Evolutionary conservation across 1,284 basidiomycete genomes (phyloP), one percentile per base, ranked within the genome.

Genomic region (Cryptococcus jaspeensis): DNA sequence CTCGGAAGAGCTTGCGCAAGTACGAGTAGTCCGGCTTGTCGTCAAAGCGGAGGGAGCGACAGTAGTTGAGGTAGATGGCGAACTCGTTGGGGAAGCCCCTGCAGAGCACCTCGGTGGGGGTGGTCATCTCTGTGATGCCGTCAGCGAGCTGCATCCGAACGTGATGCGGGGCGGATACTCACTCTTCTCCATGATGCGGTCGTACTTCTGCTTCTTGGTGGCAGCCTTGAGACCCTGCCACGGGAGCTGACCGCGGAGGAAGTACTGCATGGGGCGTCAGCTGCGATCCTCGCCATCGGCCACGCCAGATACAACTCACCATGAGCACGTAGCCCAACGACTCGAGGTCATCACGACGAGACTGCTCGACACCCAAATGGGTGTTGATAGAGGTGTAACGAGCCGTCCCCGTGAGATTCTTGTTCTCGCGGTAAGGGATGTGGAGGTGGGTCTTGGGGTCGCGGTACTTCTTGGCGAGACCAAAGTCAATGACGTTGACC

Each of bases 381-480:
- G 95, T 99, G 82, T 99, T 99, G 83, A 99, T 98, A 28, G 93
- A 97, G 1, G 95, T 99, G 84, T 99, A 99, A 56, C 95, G 90
- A 61, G 95, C 96, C 23, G 96, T 99, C 63, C 96, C 96, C 1
- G 95, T 99, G 69, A 99, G 80, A 78, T 98, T 99, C 89, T 99
- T 98, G 85, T 99, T 98, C 86, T 99, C 96, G 71, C 95, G 85
- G 84, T 99, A 99, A 3, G 95, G 95, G 67, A 99, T 99, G 79
- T 99, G 96, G 44, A 98, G 84, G 78, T 99, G 95, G 54, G 96
- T 99, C 86, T 97, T 98, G 43, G 95, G 94, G 82, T 99, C 95
- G 60, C 96, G 86, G 85, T 96, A 99, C 82, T 98, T 98, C 84
- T 99, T 99, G 44, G 96, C 95, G 52, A 99, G 84, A 82, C 96